Base-by-base conservation (phyloP, 768 basidiomycete genomes). In the Suillus subalutaceus region DNA sequence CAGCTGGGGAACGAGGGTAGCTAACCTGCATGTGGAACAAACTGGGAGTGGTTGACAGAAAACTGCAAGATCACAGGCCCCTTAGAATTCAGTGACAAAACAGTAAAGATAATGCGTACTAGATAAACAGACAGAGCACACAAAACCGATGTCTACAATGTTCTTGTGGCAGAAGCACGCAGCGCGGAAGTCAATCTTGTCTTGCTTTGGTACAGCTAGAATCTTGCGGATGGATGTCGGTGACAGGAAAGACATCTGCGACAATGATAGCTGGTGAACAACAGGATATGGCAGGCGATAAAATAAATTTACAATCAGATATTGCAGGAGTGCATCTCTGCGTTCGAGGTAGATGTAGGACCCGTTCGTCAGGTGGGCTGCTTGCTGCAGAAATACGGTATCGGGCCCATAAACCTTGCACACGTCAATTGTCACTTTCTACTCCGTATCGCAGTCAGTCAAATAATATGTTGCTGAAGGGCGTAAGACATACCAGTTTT, bases 131-230 rank as follows among this genome's bases (percentile, higher is more conserved):
- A 99, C 96, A n/a, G 95, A 97, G 76, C 97, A 99, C 26, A 99
- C 96, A 71, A 96, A 99, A 63, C 96, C 97, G 63, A 99, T 87
- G 74, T 99, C 97, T 48, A 99, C 88, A 58, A 97, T 97, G 63
- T 91, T 90, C 77, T 98, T 97, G 79, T 99, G 97, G 80, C 97
- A 99, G 82, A 99, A 99, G 75, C 97, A 99, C 9, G 96, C 97
- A 0, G 97, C 97, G 38, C 97, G 88, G 74, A 99, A 97, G 77
- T 99, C 97, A 66, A 99, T 91, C 73, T 88, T 91, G 75, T 99
- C 96, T 78, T 97, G 95, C 7, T 93, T 93, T 1, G 97, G 97
- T 26, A 93, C 88, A 0, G 91, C 88, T 43, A 99, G 82, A 57
- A 88, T 82, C 72, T 86, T 87, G 53, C 96, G 89, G 62, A 97